These are phyloP conservation scores for Cruciata laevipes DNA, from an alignment of 257 asterid genomes.

Conservation along the genomic window DNA sequence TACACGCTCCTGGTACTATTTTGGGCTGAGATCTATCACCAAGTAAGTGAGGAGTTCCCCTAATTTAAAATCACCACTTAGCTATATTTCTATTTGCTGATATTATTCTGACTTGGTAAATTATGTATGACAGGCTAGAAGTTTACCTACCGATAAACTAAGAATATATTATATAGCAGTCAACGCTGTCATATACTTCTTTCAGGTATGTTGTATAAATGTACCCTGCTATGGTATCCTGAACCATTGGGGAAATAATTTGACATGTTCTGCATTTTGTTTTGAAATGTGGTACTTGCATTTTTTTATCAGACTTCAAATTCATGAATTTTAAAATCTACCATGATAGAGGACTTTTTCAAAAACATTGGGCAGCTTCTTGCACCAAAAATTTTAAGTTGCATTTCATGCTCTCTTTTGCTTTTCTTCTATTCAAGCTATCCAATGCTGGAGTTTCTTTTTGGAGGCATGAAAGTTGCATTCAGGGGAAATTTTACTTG, in stretches of 20 bases:
- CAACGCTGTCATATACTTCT: slow-evolving; percentile 60
- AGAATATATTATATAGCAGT: slow-evolving; percentile 50
- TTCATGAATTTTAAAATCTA: neutral
- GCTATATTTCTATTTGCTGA: neutral
- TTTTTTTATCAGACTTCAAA: neutral
- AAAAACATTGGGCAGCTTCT: neutral
- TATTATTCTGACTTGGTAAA: slow-evolving; percentile 16
- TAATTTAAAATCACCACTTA: neutral
- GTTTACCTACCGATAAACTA: slow-evolving; percentile 86
- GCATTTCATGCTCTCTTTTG: neutral
- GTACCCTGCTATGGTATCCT: slow-evolving; percentile 1
- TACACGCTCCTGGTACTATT: slow-evolving; percentile 84
- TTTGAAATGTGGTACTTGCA: neutral
- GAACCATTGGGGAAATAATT: neutral
- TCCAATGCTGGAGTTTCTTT: neutral
- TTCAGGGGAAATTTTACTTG: neutral
- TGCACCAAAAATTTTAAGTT: neutral
- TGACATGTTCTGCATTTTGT: neutral
- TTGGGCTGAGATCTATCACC: slow-evolving; percentile 97
- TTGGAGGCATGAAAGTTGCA: too few species aligned
- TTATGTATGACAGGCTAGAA: slow-evolving; percentile 72
- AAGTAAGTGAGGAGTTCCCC: slow-evolving; percentile 41
- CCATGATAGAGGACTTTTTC: neutral
- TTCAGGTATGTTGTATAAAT: slow-evolving; percentile 52
- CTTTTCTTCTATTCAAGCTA: neutral